Evolutionary conservation across 441 rosid species (phyloP), one percentile per base, ranked within the genome.

Genomic region (Pelargonium citronellum): DNA sequence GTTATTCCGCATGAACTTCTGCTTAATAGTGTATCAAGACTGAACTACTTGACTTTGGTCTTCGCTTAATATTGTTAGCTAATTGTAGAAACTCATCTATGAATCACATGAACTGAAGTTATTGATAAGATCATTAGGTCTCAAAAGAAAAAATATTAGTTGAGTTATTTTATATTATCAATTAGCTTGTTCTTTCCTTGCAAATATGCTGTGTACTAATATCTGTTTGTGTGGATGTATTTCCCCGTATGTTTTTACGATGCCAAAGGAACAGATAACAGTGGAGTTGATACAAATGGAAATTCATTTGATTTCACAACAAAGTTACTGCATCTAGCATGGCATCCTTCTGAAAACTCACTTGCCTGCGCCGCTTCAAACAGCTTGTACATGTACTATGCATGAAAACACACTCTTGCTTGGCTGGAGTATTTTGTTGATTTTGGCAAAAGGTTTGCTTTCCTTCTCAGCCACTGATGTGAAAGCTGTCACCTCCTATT

Each of bases 301-400:
- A 92, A 88, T 83, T 77, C 97, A 12, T 87, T 83, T 67, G 99
- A 92, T 81, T 89, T 89, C 85, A 86, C 96, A 0, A 84, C 91
- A 44, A 95, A 95, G 83, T 74, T 95, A 81, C 91, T 92, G 75
- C 98, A 95, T 81, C 81, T 95, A 75, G 98, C 99, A 5, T 95
- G 99, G 97, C 99, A 95, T 72, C 99, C 99, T 17, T 79, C 91
- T 0, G 99, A 95, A 79, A 90, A 95, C 75, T 87, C 98, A 8
- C 82, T 95, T 20, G 99, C 99, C 71, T 87, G 96, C 76, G 99
- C 99, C 66, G 99, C 99, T 68, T 87, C 95, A 74, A 95, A 92
- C 89, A 95, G 99, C 88, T 82, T 95, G 84, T 92, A 95, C 89
- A 95, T 95, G 97, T 95, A 92, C 83, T 89, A 87, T 79, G 98